phyloP scores from a whole-genome alignment of 108 stramenopile genomes.

The Nitzschia inconspicua region DNA sequence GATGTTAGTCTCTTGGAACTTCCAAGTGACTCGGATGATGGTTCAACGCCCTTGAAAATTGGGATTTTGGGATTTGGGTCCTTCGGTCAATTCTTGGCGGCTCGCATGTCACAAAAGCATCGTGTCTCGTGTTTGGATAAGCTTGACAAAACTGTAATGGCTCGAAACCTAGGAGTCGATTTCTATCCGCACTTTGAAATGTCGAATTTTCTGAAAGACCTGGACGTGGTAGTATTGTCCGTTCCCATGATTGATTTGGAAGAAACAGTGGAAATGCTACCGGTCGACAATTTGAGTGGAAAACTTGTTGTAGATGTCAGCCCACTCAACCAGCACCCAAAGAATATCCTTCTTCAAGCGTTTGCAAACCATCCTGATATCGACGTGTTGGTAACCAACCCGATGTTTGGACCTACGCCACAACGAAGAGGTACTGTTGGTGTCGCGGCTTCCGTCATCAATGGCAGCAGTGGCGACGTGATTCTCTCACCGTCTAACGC shows the following conservation, averaged over 20 bases:
- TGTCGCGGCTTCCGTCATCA: not conserved
- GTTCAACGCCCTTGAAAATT: constrained; percentile 67
- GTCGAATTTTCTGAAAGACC: constrained; percentile 52
- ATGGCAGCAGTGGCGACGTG: constrained; percentile 3
- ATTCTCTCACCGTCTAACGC: too few species aligned
- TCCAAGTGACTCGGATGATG: constrained; percentile 54
- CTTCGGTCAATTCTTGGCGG: constrained; percentile 90
- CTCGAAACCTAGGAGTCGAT: constrained; percentile 61
- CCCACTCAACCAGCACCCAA: constrained; percentile 65
- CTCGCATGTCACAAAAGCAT: constrained; percentile 58
- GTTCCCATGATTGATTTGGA: constrained; percentile 81
- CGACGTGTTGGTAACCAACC: constrained; percentile 91
- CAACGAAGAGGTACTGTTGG: not conserved
- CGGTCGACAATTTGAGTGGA: constrained; percentile 51
- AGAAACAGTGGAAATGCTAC: constrained; percentile 55
- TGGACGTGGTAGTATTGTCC: constrained; percentile 78
- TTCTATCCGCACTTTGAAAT: constrained; percentile 72
- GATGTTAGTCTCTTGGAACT: constrained; percentile 27
- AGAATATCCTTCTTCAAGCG: constrained; percentile 57
- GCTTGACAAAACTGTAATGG: constrained; percentile 64
- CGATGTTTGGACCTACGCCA: constrained; percentile 83
- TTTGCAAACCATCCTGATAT: constrained; percentile 65
- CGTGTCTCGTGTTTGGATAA: constrained; percentile 71
- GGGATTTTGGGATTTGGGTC: constrained; percentile 93
- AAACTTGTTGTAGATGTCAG: constrained; percentile 82